Conservation (phyloP, 352 stramenopile genomes). For the Phytophthora macrochlamydospora region DNA sequence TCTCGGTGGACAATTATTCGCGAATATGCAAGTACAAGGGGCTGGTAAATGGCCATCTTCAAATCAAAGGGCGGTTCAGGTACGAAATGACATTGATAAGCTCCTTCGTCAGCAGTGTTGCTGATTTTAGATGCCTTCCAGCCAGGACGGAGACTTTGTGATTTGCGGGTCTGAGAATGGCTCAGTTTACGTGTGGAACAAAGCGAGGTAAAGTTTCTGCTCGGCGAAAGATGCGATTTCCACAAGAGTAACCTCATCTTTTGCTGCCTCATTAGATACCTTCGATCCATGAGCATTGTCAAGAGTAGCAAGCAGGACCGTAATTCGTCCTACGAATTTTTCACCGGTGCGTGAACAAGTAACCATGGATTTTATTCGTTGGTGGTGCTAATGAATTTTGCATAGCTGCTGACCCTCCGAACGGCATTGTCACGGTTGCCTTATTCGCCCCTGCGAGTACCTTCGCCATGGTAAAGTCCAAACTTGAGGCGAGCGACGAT, state of each 20-base stretch:
- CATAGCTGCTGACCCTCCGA: conserved; percentile 65
- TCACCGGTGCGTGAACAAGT: conserved; percentile 47
- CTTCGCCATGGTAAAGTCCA: conserved; percentile 81
- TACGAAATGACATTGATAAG: conserved; percentile 14
- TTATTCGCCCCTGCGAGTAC: conserved; percentile 83
- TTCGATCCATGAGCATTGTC: conserved; percentile 58
- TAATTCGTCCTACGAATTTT: conserved; percentile 84
- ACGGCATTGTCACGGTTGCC: conserved; percentile 80
- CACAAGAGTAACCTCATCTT: conserved; percentile 1
- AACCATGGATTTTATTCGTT: too few species aligned
- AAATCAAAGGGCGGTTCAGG: conserved; percentile 88
- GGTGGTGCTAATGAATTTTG: too few species aligned
- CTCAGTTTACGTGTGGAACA: conserved; percentile 88
- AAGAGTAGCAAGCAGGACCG: conserved; percentile 80
- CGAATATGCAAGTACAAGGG: conserved; percentile 94
- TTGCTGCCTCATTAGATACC: conserved; percentile 29
- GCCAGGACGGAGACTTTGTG: conserved; percentile 84
- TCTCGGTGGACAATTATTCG: conserved; percentile 91
- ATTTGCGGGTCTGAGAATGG: conserved; percentile 89
- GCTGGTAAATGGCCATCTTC: conserved; percentile 84
- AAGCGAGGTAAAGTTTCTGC: conserved; percentile 46
- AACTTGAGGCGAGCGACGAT: conserved; percentile 64
- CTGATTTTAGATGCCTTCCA: conserved; percentile 23
- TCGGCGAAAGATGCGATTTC: background rate
- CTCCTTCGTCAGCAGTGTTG: background rate